Conservation (phyloP, 352 stramenopile species). For the Globisporangium cystogenes region DNA sequence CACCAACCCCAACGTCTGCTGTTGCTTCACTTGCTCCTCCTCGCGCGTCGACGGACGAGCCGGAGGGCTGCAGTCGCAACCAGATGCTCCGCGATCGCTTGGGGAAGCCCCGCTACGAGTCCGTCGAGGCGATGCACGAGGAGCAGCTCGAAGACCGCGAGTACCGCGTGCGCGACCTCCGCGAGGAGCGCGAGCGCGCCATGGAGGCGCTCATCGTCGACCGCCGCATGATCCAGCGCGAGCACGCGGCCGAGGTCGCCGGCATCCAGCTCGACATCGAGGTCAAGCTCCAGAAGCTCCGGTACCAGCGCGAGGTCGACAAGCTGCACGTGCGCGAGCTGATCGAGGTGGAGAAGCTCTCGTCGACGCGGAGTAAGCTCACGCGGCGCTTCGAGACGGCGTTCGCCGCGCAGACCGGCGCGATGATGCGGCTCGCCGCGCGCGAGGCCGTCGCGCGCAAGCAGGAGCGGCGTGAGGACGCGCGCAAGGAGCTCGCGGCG, state of each 20-base stretch:
- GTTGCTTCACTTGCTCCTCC: not conserved
- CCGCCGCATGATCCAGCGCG: slow-evolving; percentile 54
- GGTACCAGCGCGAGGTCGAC: slow-evolving; percentile 47
- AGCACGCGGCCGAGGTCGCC: slow-evolving; percentile 48
- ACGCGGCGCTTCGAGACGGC: slow-evolving; percentile 41
- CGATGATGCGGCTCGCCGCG: slow-evolving; percentile 61
- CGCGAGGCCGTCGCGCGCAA: slow-evolving; percentile 30
- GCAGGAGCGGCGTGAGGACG: slow-evolving; percentile 22
- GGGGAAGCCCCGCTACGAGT: slow-evolving; percentile 25
- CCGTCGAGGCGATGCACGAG: slow-evolving; percentile 29
- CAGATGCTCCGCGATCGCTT: slow-evolving; percentile 48
- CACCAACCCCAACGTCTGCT: not conserved
- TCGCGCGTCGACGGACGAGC: slow-evolving; percentile 1
- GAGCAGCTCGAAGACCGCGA: slow-evolving; percentile 38
- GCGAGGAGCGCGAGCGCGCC: slow-evolving; percentile 58
- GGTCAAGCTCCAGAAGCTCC: slow-evolving; percentile 59
- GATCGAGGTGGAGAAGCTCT: slow-evolving; percentile 46
- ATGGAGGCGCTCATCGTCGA: slow-evolving; percentile 66
- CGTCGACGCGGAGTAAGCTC: slow-evolving; percentile 29
- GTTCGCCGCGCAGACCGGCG: slow-evolving; percentile 53
- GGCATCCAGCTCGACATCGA: slow-evolving; percentile 58
- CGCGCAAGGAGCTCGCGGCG: slow-evolving; percentile 19
- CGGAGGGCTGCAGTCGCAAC: slow-evolving; percentile 35
- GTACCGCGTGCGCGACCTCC: slow-evolving; percentile 44
- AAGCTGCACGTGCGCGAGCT: slow-evolving; percentile 34